Evolutionary conservation across 768 basidiomycete genomes (phyloP), one percentile per base, ranked within the genome.

Genomic region (Trametes maxima): DNA sequence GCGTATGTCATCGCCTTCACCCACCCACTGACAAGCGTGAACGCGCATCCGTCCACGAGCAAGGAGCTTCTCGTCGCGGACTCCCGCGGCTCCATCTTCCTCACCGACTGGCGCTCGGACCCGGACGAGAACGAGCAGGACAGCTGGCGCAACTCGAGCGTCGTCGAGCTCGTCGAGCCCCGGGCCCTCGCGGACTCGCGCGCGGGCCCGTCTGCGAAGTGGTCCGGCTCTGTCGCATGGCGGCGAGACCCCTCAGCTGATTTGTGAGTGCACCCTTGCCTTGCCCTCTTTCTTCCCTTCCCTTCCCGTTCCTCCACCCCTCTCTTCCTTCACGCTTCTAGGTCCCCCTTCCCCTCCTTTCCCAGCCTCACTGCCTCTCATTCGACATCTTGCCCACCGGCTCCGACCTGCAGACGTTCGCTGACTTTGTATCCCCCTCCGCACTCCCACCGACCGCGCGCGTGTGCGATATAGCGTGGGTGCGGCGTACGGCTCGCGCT

Each of bases 91-190:
- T 86, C 85, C 28, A 77, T 93, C 48, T 91, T 87, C 72, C 72
- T 92, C 48, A 85, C 87, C n/a, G 90, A 94, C 75, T 94, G 92
- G 92, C 84, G 88, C 56, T 82, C 86, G 5, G 88, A 92, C 68
- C 87, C 86, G 1, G 79, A 80, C 13, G 80, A 68, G 56, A 67
- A 74, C 19, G 81, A 80, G 56, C 78, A 79, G 56, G 81, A 78
- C 47, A 79, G 75, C 55, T 84, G 86, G 80, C 81, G 87, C 48
- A 83, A 86, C 70, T 81, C 72, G 19, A 86, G 81, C 68, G 73
- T 91, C 46, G 68, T 90, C 19, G 91, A 94, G 71, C 83, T 94
- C 2, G 76, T 86, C 16, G 90, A 92, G 57, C 89, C 92, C 16
- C 76, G 80, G 52, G 81, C 85, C 10, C 70, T 93, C 45, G 79